Base-by-base conservation (phyloP, 495 filamentous ascomycete genomes). In the Penicillium manginii region DNA sequence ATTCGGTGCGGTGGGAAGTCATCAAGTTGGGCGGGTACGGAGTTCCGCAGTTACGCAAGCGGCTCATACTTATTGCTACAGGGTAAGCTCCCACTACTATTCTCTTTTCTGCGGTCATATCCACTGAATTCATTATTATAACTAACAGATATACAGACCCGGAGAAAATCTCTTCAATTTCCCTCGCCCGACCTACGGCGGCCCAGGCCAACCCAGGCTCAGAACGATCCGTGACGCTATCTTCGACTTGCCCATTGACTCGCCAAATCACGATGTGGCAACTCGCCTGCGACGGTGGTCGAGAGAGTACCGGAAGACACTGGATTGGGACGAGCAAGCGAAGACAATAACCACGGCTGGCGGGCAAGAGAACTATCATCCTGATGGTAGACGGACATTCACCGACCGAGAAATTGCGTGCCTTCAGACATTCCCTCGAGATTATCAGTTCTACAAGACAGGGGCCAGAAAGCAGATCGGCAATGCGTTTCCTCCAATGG, bases 41-140 rank as follows among this genome's bases (percentile, higher is more conserved):
- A 1, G 72, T 89, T 0, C 79, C 85, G 0, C 85, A 89, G 62
- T 69, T 64, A 2, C 76, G 89, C 19, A 78, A 74, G 47, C 78
- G 94, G 4, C 65, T 97, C 2, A 75, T 97, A 21, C 83, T 96
- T 21, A 84, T 97, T 42, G 93, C 90, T 1, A 83, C 92, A 9
- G 89, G 86, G 88, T 90, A 77, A 70, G 81, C 31, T 46, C 17
- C 15, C n/a, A 19, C 26, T 29, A 1, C 3, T 29, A 29, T 29
- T 29, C 3, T 4, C 9, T 29, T 29, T 29, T 29, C 26, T 8
- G 9, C 26, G 35, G 14, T 37, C 35, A 14, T 37, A 4, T n/a
- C 35, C 1, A 12, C 14, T n/a, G 15, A 15, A 12, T 1, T 37
- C 5, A 37, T 9, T n/a, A 0, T 17, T 21, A 8, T 17, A 17